A percentile compares a stretch with the other conserved stretches of the same genome.
Evolutionary conservation across 2,329 filamentous ascomycete species (phyloP).

Genomic region (Colletotrichum sp.): DNA sequence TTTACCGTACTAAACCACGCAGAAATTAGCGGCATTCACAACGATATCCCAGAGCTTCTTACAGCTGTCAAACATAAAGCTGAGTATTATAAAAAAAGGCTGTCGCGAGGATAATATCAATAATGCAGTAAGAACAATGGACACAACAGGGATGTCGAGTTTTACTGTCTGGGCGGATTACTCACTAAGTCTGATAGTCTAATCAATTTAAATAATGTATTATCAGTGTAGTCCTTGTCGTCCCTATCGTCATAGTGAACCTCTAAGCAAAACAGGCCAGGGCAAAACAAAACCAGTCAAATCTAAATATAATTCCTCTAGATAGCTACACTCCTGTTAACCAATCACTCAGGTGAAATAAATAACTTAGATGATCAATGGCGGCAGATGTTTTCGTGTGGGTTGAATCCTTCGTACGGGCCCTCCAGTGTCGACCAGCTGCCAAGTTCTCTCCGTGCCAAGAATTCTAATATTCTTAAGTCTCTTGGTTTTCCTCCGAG

Average conservation of each 20-base stretch:
- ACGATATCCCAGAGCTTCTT: neutral
- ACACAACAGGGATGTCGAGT: neutral
- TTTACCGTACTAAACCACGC: neutral
- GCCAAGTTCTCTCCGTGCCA: neutral
- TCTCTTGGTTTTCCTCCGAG: neutral
- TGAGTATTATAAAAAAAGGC: neutral
- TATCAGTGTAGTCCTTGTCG: neutral
- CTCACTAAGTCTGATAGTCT: neutral
- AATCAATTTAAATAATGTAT: neutral
- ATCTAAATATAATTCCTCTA: neutral
- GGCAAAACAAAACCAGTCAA: neutral
- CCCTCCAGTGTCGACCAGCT: neutral
- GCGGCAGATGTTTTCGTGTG: neutral
- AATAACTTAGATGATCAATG: neutral
- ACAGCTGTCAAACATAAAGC: neutral
- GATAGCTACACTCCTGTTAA: neutral
- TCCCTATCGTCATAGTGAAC: neutral
- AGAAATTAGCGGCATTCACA: neutral
- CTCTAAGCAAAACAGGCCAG: neutral
- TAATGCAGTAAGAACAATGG: neutral
- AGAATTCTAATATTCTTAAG: neutral
- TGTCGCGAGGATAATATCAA: neutral
- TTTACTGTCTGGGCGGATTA: neutral
- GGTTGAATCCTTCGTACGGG: neutral
- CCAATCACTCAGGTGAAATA: neutral